These are phyloP conservation scores for Colletotrichum viniferum DNA, from an alignment of 2,329 filamentous ascomycete genomes.

Conservation along the genomic window DNA sequence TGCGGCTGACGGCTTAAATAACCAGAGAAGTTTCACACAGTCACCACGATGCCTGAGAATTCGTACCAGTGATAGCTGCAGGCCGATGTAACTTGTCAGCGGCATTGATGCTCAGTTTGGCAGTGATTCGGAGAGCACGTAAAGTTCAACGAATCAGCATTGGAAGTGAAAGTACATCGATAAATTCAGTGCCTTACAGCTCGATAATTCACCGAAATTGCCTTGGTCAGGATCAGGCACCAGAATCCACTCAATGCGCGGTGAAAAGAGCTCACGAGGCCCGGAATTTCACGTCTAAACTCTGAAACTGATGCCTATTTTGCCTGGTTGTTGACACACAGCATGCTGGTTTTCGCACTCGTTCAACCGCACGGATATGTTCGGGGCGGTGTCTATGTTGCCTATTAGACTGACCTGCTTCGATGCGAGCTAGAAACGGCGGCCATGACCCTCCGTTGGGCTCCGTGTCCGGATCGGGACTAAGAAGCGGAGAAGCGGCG, in stretches of 20 bases:
- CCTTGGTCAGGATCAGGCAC: not conserved
- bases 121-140: fast-evolving
- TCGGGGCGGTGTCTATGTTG: not conserved
- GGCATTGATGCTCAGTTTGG: not conserved
- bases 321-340: not conserved
- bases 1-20: not conserved
- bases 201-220: not conserved
- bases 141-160: not conserved
- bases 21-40: fast-evolving
- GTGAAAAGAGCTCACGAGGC: not conserved
- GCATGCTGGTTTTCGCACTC: not conserved
- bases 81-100: not conserved
- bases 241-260: not conserved
- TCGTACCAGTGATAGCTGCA: not conserved
- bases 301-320: not conserved
- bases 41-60: too few species aligned
- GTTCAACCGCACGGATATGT: not conserved
- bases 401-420: fast-evolving
- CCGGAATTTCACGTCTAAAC: not conserved
- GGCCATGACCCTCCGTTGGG: not conserved
- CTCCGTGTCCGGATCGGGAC: not conserved
- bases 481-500: not conserved
- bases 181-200: not conserved
- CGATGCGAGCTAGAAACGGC: fast-evolving
- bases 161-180: not conserved